Evolutionary conservation across 805 yeast species (phyloP).

Genomic region (Ogataea allantospora): DNA sequence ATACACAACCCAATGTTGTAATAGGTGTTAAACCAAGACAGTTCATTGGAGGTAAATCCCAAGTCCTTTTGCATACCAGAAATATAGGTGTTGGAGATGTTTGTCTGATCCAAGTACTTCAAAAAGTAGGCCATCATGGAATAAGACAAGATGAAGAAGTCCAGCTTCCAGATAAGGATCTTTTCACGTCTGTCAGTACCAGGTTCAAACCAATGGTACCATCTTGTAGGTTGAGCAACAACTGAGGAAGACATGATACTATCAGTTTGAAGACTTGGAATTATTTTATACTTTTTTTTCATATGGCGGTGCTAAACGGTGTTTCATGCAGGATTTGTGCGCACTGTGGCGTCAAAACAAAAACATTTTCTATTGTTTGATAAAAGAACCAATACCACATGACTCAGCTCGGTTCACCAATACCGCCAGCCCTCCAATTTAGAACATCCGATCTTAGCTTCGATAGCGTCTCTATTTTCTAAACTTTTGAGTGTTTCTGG

Average conservation of each 20-base stretch:
- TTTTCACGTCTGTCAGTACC: slow-evolving; percentile 14
- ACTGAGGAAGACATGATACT: slow-evolving; percentile 5
- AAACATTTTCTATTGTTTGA: not conserved
- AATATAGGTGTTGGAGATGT: slow-evolving; percentile 59
- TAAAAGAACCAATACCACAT: not conserved
- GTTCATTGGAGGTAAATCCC: slow-evolving; percentile 22
- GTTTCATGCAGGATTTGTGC: slow-evolving; percentile 6
- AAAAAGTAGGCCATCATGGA: slow-evolving; percentile 21
- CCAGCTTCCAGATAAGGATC: slow-evolving; percentile 18
- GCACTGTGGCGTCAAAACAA: slow-evolving; percentile 8
- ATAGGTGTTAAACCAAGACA: slow-evolving; percentile 27
- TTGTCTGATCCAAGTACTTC: slow-evolving; percentile 59
- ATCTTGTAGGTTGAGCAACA: slow-evolving; percentile 5
- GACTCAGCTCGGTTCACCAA: slow-evolving; percentile 43
- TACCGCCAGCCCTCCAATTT: slow-evolving; percentile 50
- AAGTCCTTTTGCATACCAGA: slow-evolving; percentile 60
- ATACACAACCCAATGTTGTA: slow-evolving; percentile 51
- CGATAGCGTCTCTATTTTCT: slow-evolving; percentile 46
- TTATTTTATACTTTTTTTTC: slow-evolving; percentile 3
- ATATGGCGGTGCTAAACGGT: slow-evolving; percentile 3
- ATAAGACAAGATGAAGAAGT: slow-evolving; percentile 37
- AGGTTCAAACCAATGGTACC: slow-evolving; percentile 19
- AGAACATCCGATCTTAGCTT: slow-evolving; percentile 44
- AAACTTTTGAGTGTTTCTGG: slow-evolving; percentile 40
- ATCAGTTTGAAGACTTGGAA: not conserved